Percentiles rank a stretch among this genome's conserved stretches.
Conservation (phyloP, 2,329 filamentous ascomycete genomes). For the Penicillium concentricum region DNA sequence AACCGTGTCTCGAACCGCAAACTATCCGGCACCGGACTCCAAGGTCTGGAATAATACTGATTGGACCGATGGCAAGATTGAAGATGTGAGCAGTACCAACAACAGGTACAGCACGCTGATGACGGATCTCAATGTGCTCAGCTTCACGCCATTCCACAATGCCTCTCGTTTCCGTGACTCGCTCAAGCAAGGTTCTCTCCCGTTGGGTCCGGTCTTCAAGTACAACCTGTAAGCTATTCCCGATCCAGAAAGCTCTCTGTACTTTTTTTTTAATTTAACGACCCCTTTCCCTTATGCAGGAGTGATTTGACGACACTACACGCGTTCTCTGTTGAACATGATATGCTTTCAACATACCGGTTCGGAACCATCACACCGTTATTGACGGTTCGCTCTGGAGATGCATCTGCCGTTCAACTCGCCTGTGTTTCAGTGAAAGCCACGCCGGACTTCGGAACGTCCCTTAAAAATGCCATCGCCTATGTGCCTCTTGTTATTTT, state of each 20-base stretch:
- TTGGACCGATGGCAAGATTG: conserved; percentile 72
- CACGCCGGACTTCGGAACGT: conserved; percentile 74
- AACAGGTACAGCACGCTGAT: conserved; percentile 72
- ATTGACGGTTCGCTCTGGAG: conserved; percentile 73
- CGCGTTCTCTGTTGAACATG: conserved; percentile 69
- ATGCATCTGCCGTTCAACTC: conserved; percentile 61
- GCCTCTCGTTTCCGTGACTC: conserved; percentile 65
- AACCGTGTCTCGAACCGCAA: conserved; percentile 49
- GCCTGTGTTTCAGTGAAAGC: conserved; percentile 80
- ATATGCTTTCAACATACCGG: conserved; percentile 78
- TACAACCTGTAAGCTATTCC: conserved; percentile 48
- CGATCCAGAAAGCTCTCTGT: background rate
- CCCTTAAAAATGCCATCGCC: conserved; percentile 66
- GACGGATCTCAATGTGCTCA: conserved; percentile 69
- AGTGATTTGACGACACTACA: conserved; percentile 58
- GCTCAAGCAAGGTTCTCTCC: conserved; percentile 64
- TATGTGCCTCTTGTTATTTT: conserved; percentile 79
- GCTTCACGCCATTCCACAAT: conserved; percentile 67
- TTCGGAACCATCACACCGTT: conserved; percentile 79
- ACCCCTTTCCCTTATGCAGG: conserved; percentile 16
- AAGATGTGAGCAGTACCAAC: conserved; percentile 57
- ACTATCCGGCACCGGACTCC: conserved; percentile 61
- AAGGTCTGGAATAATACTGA: conserved; percentile 62
- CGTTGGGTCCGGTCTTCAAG: conserved; percentile 71
- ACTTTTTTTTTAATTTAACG: conserved; percentile 5